Evolutionary conservation across 495 filamentous ascomycete species (phyloP), one percentile per base, ranked within the genome.

Genomic region (Parathielavia hyrcaniae): DNA sequence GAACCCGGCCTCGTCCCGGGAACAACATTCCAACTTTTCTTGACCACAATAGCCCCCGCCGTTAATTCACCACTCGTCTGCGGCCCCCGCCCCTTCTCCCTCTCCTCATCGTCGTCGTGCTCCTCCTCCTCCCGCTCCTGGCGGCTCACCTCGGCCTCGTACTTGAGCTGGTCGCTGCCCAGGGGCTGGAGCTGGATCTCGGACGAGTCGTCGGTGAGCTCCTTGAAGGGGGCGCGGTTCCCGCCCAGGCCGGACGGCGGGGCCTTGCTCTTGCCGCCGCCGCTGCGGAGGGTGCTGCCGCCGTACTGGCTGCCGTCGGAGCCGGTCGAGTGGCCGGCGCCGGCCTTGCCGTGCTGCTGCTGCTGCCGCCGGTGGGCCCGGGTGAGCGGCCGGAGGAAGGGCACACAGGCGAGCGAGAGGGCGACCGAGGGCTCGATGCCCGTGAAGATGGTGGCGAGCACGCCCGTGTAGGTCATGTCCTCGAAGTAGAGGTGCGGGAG

Each of bases 131-230:
- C 47, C 13, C 38, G 49, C 5, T 30, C 57, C 36, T 44, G 49
- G 9, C 30, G 49, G 9, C 30, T 39, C 12, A 48, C 57, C 43
- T 59, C 57, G 32, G 57, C 57, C 41, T 59, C 57, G 43, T 59
- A 59, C 49, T 59, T 59, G 4, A 53, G 20, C 17, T 40, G 16
- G 17, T 59, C 57, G 41, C 40, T 47, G n/a, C 41, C 57, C 26
- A 59, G 2, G 32, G 67, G 67, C 19, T 59, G 58, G 14, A 69
- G 57, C 41, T 65, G 67, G 14, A 62, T 66, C 55, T 67, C 64
- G 19, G 67, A 69, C 41, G 66, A 60, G 59, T 69, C 57, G 44
- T 69, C 67, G 52, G 53, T 65, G 50, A 69, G 60, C 45, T 67
- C 62, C 49, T 62, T 63, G 41, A 69, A 67, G 3, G 55, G 40